Base-by-base conservation (phyloP, 306 rosid species). In the Begonia peltatifolia region DNA sequence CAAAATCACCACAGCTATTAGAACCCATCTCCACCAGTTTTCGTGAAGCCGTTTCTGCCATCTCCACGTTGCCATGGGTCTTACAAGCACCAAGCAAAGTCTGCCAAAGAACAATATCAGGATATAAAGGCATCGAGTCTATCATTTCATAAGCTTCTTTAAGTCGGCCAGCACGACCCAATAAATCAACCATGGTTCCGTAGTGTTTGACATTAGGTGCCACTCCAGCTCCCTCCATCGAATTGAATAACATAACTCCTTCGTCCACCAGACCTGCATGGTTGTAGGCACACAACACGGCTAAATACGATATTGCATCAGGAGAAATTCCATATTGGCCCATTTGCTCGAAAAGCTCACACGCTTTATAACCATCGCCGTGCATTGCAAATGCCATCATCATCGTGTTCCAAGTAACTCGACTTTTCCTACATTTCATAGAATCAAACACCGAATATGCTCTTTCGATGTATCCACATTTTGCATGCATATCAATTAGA, bases 91-190 rank as follows among this genome's bases (percentile, higher is more conserved):
- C 75, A 12, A 72, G 73, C 5, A 76, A 60, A 48, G 82, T 68
- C 36, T 72, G 78, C 78, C 82, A 76, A 22, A 76, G 68, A 22
- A 56, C 70, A 44, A 65, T 62, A 62, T 64, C 63, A 59, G 82
- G 71, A 42, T 30, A 62, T 50, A 60, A 50, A 13, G 73, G 76
- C 82, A 76, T 76, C 55, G 56, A 55, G 48, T 57, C 58, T 56
- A 72, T 76, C 59, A 76, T 65, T 11, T 72, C 62, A 48, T 1
- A 10, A 11, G 78, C 76, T 58, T 72, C 71, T 25, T 58, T 48
- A 15, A 76, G 61, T 47, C 36, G 14, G 44, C 82, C 73, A 16
- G 74, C 55, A 55, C 82, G 78, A 47, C 82, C 78, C 56, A 76
- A 62, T 9, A 76, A 72, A 57, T 72, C 82, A n/a, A 72, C 68